Conservation (phyloP, 768 basidiomycete species). For the Epithele typhae region DNA sequence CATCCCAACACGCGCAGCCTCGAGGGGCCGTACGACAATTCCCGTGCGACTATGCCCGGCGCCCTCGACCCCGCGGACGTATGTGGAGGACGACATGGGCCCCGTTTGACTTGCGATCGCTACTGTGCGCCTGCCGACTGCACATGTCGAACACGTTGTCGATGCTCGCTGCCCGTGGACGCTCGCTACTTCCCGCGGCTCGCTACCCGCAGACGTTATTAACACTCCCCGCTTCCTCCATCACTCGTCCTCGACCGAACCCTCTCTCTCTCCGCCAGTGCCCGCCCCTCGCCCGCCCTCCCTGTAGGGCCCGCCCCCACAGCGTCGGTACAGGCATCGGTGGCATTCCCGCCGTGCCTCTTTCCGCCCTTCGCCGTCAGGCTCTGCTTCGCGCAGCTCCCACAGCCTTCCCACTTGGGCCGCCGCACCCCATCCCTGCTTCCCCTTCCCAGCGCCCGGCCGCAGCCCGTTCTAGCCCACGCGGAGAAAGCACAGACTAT, state of each 20-base stretch:
- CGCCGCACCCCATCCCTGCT: not conserved
- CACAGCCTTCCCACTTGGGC: not conserved
- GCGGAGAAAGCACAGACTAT: not conserved
- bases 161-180: not conserved
- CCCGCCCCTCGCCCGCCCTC: not conserved
- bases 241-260: not conserved
- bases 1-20: too few relatives aligned
- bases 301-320: too few relatives aligned
- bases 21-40: too few relatives aligned
- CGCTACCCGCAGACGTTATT: constrained; percentile 11
- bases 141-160: constrained; percentile 18
- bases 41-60: too few relatives aligned
- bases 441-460: not conserved
- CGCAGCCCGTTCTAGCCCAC: constrained; percentile 6
- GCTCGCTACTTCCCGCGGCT: constrained; percentile 5
- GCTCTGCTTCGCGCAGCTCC: not conserved
- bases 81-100: too few relatives aligned
- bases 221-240: not conserved
- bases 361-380: not conserved
- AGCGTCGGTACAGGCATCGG: too few relatives aligned
- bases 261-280: constrained; percentile 1
- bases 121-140: constrained; percentile 9
- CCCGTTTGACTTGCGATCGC: constrained; percentile 15
- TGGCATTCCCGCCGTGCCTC: not conserved
- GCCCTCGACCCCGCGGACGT: too few relatives aligned